Evolutionary conservation across 441 rosid species (phyloP).

Genomic region (Euphorbia celastroides): DNA sequence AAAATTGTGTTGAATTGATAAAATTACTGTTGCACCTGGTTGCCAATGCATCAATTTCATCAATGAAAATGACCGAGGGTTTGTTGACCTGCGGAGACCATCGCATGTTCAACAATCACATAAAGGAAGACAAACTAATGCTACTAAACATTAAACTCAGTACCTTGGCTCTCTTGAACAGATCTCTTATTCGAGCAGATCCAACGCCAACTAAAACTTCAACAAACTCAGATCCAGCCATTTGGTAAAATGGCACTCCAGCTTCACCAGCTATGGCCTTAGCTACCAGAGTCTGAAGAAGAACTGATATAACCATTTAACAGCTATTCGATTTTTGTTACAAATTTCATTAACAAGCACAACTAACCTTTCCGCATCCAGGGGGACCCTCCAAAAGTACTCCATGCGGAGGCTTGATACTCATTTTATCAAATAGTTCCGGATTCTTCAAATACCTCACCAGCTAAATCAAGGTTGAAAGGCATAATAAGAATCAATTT

Average conservation of each 20-base stretch:
- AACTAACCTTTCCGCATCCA: constrained; percentile 92
- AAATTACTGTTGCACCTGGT: too few relatives aligned
- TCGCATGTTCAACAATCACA: constrained; percentile 14
- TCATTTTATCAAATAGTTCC: constrained; percentile 88
- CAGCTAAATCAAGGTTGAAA: constrained; percentile 39
- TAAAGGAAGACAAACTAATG: constrained; percentile 2
- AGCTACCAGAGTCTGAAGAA: constrained; percentile 81
- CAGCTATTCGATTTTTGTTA: constrained; percentile 9
- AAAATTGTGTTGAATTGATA: too few relatives aligned
- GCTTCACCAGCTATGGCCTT: constrained; percentile 99
- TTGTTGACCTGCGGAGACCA: constrained; percentile 72
- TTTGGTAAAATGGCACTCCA: constrained; percentile 95
- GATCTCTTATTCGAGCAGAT: constrained; percentile 95
- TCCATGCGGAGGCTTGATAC: constrained; percentile 95
- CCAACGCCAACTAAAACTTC: constrained; percentile 98
- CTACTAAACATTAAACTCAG: neutral
- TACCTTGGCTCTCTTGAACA: constrained; percentile 96
- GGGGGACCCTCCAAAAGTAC: constrained; percentile 97
- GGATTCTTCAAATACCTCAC: constrained; percentile 96
- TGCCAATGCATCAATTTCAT: constrained; percentile 93
- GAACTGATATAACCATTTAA: constrained; percentile 5
- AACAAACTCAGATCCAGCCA: constrained; percentile 98
- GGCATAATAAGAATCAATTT: constrained; percentile 13
- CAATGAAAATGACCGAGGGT: constrained; percentile 93
- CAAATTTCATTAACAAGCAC: constrained; percentile 12